Conservation (phyloP, 1,284 basidiomycete genomes). For the Spongiforma sp. region DNA sequence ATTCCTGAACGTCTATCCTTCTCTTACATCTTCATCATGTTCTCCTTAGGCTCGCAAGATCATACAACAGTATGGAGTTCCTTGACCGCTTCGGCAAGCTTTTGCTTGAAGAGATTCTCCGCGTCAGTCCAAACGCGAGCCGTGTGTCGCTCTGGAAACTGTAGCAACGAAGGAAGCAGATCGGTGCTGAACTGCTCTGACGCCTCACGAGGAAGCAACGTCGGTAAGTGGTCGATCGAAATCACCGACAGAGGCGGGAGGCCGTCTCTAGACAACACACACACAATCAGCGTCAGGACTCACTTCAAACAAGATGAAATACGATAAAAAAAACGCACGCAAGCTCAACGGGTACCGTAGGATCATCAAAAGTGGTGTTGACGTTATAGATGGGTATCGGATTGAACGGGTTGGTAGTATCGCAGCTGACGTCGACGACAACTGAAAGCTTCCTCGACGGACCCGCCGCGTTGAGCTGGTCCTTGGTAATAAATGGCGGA, state of each 20-base stretch:
- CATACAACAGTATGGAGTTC: neutral
- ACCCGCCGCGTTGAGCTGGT: slow-evolving; percentile 80
- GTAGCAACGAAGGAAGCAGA: slow-evolving; percentile 85
- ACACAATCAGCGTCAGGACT: neutral
- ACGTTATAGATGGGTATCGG: slow-evolving; percentile 96
- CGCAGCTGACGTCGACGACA: slow-evolving; percentile 98
- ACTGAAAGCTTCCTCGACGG: slow-evolving; percentile 74
- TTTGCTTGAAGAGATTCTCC: slow-evolving; percentile 84
- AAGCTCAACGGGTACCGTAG: slow-evolving; percentile 89
- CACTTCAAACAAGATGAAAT: neutral
- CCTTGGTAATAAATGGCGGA: slow-evolving; percentile 84
- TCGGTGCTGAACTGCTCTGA: slow-evolving; percentile 96
- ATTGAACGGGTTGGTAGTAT: slow-evolving; percentile 99
- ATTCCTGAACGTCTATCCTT: neutral
- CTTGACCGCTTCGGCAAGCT: slow-evolving; percentile 64
- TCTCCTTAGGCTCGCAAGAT: neutral
- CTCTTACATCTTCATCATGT: neutral
- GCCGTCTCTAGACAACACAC: slow-evolving; percentile 58
- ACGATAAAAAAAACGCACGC: slow-evolving; percentile 53
- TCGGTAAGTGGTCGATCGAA: slow-evolving; percentile 98
- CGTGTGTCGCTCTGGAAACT: slow-evolving; percentile 70
- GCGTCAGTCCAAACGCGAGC: slow-evolving; percentile 92
- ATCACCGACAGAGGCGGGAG: slow-evolving; percentile 82
- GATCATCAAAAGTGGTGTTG: slow-evolving; percentile 96
- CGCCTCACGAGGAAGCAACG: slow-evolving; percentile 93